A percentile compares a stretch with the other conserved stretches of the same genome.
Conservation (phyloP, 805 yeast genomes). For the Cyberlindnera suaveolens region DNA sequence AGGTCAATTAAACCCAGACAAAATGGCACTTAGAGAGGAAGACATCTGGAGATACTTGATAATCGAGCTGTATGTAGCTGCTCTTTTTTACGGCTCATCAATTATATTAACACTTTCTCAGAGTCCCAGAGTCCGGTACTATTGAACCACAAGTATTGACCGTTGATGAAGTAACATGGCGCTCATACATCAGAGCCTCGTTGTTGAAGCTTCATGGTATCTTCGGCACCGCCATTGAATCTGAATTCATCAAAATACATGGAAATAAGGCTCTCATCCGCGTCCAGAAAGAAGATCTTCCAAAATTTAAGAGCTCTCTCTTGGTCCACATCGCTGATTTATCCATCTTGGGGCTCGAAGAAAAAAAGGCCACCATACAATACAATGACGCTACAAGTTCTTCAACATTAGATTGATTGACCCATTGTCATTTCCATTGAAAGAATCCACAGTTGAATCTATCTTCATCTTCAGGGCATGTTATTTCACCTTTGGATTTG, state of each 20-base stretch:
- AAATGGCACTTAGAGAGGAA: too few species aligned
- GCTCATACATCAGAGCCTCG: conserved; percentile 29
- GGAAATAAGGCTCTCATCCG: conserved; percentile 21
- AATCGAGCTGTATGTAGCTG: neutral
- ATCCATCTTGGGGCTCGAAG: conserved; percentile 19
- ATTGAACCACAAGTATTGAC: neutral
- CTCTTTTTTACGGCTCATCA: too few species aligned
- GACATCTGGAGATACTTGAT: neutral
- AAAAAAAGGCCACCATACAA: neutral
- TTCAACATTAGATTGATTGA: neutral
- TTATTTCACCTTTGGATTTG: conserved; percentile 27
- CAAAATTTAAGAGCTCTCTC: conserved; percentile 25
- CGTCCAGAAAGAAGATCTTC: conserved; percentile 26
- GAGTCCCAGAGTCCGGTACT: too few species aligned
- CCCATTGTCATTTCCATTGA: conserved; percentile 37
- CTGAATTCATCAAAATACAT: conserved; percentile 23
- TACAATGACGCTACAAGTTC: neutral
- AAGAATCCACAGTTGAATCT: conserved; percentile 45
- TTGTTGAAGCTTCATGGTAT: conserved; percentile 33
- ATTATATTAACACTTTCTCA: too few species aligned
- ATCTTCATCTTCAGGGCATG: conserved; percentile 13
- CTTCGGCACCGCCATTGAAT: conserved; percentile 34
- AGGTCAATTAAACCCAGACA: too few species aligned
- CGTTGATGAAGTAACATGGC: conserved; percentile 35
- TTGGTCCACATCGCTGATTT: conserved; percentile 27